These are phyloP conservation scores for Yueomyces sp. DNA, from an alignment of 1,139 yeast genomes.

Conservation along the genomic window DNA sequence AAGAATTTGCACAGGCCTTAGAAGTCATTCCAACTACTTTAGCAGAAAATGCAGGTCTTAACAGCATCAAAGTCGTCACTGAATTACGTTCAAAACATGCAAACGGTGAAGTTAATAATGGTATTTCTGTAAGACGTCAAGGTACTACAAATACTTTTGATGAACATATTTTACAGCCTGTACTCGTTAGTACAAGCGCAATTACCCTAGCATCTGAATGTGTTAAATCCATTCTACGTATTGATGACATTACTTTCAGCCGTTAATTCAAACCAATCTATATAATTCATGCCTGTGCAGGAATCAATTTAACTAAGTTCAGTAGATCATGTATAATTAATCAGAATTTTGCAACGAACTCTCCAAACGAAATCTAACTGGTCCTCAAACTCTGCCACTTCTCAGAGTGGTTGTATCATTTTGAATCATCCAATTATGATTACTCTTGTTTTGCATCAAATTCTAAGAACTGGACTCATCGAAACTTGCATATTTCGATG, in stretches of 20 bases:
- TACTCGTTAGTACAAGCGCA: constrained; percentile 86
- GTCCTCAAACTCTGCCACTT: too few species aligned
- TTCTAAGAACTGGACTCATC: too few species aligned
- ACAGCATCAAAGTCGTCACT: constrained; percentile 88
- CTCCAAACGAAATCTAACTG: neutral
- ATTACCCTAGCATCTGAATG: constrained; percentile 91
- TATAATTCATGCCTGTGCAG: too few species aligned
- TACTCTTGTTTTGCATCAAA: too few species aligned
- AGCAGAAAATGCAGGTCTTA: constrained; percentile 96
- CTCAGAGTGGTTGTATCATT: too few species aligned
- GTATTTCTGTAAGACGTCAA: constrained; percentile 87
- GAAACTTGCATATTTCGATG: too few species aligned
- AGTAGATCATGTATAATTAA: neutral
- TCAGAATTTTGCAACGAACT: neutral
- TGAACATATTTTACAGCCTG: constrained; percentile 95
- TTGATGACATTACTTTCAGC: constrained; percentile 86
- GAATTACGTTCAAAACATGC: constrained; percentile 90
- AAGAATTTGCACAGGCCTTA: constrained; percentile 89
- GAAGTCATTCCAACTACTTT: constrained; percentile 94
- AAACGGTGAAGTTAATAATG: constrained; percentile 85
- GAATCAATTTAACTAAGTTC: too few species aligned
- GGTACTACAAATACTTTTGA: constrained; percentile 86
- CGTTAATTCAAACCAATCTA: constrained; percentile 28
- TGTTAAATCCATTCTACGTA: constrained; percentile 87
- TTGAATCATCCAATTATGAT: too few species aligned